These are phyloP conservation scores for Fragilariopsis cylindrus DNA, from an alignment of 108 stramenopile genomes.

Conservation along the genomic window DNA sequence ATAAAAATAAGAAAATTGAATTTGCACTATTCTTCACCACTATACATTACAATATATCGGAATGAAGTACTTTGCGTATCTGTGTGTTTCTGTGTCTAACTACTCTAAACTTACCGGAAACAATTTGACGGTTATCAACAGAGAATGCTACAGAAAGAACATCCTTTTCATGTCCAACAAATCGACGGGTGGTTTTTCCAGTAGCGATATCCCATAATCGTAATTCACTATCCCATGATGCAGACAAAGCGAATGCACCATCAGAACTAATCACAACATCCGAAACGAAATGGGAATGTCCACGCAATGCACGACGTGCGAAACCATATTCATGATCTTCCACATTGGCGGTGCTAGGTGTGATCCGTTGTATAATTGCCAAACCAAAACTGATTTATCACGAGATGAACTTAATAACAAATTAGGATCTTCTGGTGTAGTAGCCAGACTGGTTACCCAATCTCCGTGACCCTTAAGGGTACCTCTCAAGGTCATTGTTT, in stretches of 20 bases:
- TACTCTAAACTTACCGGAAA: conserved; percentile 65
- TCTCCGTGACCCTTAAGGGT: conserved; percentile 92
- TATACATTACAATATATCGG: too few relatives aligned
- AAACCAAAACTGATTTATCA: conserved; percentile 97
- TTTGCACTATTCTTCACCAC: background rate
- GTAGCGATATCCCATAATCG: conserved; percentile 98
- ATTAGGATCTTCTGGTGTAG: conserved; percentile 97
- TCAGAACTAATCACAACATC: conserved; percentile 97
- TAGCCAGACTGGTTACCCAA: conserved; percentile 98
- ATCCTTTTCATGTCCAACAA: conserved; percentile 99
- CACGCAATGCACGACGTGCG: conserved; percentile 94
- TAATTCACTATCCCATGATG: conserved; percentile 97
- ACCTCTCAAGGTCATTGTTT: conserved; percentile 92
- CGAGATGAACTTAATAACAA: conserved; percentile 96
- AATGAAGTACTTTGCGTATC: too few relatives aligned
- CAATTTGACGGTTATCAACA: conserved; percentile 99
- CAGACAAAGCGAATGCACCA: conserved; percentile 97
- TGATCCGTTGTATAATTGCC: conserved; percentile 81
- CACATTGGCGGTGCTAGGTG: conserved; percentile 36
- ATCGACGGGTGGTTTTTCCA: conserved; percentile 97
- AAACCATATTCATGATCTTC: conserved; percentile 89
- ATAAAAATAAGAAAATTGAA: background rate
- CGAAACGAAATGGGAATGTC: conserved; percentile 99
- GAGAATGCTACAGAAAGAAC: conserved; percentile 98
- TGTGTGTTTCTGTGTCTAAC: too few relatives aligned